Conservation (phyloP, 192 early-diverging fungal species). For the Coemansia sp. region DNA sequence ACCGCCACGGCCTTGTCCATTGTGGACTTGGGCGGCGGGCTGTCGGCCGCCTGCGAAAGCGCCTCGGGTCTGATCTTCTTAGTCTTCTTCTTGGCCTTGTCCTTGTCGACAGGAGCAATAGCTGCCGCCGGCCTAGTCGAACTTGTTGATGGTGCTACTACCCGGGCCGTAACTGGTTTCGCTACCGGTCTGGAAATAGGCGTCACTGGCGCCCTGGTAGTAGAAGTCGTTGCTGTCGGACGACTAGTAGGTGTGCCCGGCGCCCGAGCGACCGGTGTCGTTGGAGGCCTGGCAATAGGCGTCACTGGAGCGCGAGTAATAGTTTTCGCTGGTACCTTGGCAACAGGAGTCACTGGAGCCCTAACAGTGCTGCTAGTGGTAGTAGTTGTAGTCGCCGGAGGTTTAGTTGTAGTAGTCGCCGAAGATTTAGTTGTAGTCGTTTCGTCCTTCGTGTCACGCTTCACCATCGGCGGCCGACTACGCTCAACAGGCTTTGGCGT, state of each 20-base stretch:
- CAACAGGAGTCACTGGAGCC: too few relatives aligned
- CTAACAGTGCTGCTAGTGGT: too few relatives aligned
- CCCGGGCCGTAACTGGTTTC: too few relatives aligned
- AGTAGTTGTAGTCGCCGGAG: neutral
- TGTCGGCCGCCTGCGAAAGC: neutral
- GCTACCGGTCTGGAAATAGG: too few relatives aligned
- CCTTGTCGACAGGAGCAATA: neutral
- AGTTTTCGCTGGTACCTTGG: too few relatives aligned
- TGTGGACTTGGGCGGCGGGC: conserved; percentile 5
- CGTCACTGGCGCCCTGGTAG: neutral
- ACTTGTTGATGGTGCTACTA: too few relatives aligned
- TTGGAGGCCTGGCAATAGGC: neutral
- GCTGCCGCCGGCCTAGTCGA: too few relatives aligned
- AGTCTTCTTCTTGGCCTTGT: conserved; percentile 12
- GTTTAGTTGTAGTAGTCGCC: neutral
- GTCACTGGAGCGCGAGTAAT: too few relatives aligned
- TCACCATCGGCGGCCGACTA: neutral
- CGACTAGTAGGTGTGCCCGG: neutral
- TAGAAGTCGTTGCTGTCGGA: too few relatives aligned
- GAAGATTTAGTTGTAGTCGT: neutral
- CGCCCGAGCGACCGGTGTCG: neutral
- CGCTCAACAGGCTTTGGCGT: conserved; percentile 12
- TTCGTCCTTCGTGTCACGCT: neutral
- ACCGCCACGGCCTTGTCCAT: conserved; percentile 25
- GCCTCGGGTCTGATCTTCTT: conserved; percentile 1